phyloP scores from a whole-genome alignment of 805 yeast genomes.

The Sugiyamaella mastotermitis region DNA sequence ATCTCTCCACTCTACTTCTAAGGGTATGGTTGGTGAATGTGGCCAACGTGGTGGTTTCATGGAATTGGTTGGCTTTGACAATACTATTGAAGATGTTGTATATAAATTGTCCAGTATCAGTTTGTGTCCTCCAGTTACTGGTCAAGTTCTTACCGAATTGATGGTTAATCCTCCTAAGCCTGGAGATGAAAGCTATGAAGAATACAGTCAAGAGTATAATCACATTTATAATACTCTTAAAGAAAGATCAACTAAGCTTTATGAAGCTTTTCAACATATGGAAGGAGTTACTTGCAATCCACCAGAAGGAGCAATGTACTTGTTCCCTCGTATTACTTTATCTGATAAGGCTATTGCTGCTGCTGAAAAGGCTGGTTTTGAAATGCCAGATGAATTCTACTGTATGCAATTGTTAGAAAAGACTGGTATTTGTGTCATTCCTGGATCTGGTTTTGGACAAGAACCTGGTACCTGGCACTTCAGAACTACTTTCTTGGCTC shows the following conservation, averaged over 20 bases:
- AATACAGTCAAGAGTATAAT: conserved; percentile 56
- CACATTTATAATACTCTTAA: conserved; percentile 58
- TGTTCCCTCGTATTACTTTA: conserved; percentile 74
- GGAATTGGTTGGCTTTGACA: conserved; percentile 80
- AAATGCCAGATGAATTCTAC: conserved; percentile 80
- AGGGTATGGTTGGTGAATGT: conserved; percentile 97
- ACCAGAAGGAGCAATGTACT: conserved; percentile 97
- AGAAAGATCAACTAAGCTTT: conserved; percentile 57
- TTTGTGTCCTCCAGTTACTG: conserved; percentile 89
- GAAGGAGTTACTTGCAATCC: conserved; percentile 79
- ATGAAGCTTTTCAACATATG: conserved; percentile 66
- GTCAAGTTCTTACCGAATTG: conserved; percentile 87
- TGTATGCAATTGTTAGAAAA: conserved; percentile 74
- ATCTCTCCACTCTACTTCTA: conserved; percentile 94
- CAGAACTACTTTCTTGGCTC: conserved; percentile 95
- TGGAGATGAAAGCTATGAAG: conserved; percentile 70
- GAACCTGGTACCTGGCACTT: conserved; percentile 82
- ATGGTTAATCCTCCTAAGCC: conserved; percentile 86
- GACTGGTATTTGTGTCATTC: conserved; percentile 96
- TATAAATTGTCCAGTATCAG: conserved; percentile 86
- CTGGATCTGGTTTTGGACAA: conserved; percentile 97
- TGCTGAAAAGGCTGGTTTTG: conserved; percentile 50
- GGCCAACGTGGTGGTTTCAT: conserved; percentile 99
- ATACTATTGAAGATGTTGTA: conserved; percentile 62
- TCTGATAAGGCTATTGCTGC: conserved; percentile 55